Base-by-base conservation (phyloP, 2,329 filamentous ascomycete genomes). In the Stylonectria norvegica region DNA sequence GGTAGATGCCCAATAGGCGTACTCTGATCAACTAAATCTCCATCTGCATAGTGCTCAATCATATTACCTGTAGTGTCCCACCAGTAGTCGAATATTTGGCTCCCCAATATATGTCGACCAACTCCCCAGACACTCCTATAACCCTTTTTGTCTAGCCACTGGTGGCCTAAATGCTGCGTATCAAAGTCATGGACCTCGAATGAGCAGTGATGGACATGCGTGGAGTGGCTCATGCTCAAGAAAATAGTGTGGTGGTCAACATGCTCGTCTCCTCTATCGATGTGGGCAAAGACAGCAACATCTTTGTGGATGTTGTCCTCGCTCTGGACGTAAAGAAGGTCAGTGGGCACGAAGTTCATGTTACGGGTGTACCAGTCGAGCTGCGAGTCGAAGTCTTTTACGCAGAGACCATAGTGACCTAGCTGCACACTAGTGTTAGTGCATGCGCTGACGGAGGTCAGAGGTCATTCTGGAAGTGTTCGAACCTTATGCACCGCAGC, bases 21-120 rank as follows among this genome's bases (percentile, higher is more conserved):
- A 18, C 74, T 61, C 38, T 67, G 59, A 49, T 79, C 79, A 1
- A 82, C 76, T 38, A 80, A 40, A 60, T 83, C 79, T 0, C 79
- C 78, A 59, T 83, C 79, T 1, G 77, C 72, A 55, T 83, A 83
- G 50, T 79, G 76, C 57, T 79, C 76, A 33, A 79, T 61, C 57
- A 74, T 77, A 44, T 74, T 75, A 0, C 69, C 68, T 5, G 61
- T 70, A 1, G 69, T 66, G 59, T 80, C 77, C 53, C 65, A 71
- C 77, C 78, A 82, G 57, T 83, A 83, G 55, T 83, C 79, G 47
- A 83, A 83, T 28, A 83, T 71, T 59, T 82, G 78, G 33, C 65
- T 71, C 1, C 79, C 79, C 16, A 81, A 57, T 8, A 81, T 68
- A 62, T 83, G 79, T 31, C 79, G 61, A 0, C 80, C 79, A 0